Conservation (phyloP, 2,329 filamentous ascomycete genomes). For the Corniculantispora saksenae region DNA sequence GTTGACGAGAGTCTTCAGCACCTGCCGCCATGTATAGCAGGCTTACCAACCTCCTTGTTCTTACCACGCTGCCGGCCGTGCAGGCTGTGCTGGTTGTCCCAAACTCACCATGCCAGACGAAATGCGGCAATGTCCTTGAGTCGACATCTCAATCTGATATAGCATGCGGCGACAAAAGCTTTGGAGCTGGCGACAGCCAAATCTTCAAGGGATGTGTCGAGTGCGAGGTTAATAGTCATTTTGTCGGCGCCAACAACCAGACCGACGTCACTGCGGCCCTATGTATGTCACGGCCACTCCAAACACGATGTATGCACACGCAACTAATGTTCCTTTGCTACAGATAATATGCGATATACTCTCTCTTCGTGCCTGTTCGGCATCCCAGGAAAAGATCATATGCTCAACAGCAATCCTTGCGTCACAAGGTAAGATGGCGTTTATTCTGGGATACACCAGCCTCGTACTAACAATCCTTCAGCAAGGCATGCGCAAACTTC, state of each 20-base stretch:
- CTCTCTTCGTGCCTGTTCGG: conserved; percentile 58
- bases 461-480: conserved; percentile 34
- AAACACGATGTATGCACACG: conserved; percentile 18
- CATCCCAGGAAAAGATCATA: conserved; percentile 42
- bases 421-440: conserved; percentile 47
- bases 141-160: conserved; percentile 49
- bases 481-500: conserved; percentile 55
- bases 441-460: not conserved
- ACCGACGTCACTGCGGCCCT: conserved; percentile 57
- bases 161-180: conserved; percentile 46
- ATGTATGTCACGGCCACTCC: conserved; percentile 44
- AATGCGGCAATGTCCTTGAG: conserved; percentile 56
- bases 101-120: conserved; percentile 49
- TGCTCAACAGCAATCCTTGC: conserved; percentile 46
- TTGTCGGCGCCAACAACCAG: conserved; percentile 36
- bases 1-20: too few relatives aligned
- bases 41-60: conserved; percentile 24
- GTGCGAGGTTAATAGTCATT: conserved; percentile 55
- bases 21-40: conserved; percentile 22
- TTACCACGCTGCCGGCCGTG: conserved; percentile 25
- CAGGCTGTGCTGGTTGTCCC: conserved; percentile 44
- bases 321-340: not conserved
- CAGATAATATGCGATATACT: conserved; percentile 39
- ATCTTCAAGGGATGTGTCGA: conserved; percentile 53
- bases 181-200: conserved; percentile 43